Percentiles rank a stretch among this genome's conserved stretches.
Evolutionary conservation across 257 asterid species (phyloP).

Genomic region (Nicotiana sylvestris): DNA sequence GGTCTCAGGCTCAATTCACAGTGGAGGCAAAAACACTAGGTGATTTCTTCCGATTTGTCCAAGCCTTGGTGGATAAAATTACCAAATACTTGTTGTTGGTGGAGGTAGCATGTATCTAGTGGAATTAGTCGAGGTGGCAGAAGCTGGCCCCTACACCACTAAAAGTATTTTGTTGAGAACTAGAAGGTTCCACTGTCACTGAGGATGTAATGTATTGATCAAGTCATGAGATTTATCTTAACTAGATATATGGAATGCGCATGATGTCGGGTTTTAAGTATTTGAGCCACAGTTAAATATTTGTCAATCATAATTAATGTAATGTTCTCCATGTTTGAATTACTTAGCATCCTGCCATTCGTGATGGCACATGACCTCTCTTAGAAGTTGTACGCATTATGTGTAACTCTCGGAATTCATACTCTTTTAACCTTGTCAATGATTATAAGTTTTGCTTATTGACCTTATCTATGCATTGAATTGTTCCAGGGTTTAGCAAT

Average conservation of each 20-base stretch:
- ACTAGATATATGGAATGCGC: background rate
- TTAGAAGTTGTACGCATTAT: background rate
- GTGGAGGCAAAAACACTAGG: too few species aligned
- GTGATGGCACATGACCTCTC: background rate
- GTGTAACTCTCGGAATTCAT: background rate
- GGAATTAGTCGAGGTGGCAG: too few species aligned
- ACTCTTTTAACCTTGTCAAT: background rate
- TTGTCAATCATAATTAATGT: background rate
- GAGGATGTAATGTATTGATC: background rate
- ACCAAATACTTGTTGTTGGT: too few species aligned
- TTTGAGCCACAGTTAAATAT: background rate
- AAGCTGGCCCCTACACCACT: too few species aligned
- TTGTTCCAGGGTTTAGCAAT: constrained; percentile 73
- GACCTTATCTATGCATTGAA: background rate
- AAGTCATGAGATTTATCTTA: background rate
- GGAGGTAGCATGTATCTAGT: too few species aligned
- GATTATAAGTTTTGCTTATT: background rate
- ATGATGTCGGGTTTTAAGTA: background rate
- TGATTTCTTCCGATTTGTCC: too few species aligned
- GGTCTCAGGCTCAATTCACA: too few species aligned
- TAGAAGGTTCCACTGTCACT: background rate
- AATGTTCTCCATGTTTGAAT: background rate
- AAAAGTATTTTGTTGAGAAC: background rate
- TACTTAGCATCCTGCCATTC: background rate
- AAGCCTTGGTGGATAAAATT: too few species aligned